Conservation (phyloP, 352 stramenopile species). For the Globisporangium cylindrosporum region DNA sequence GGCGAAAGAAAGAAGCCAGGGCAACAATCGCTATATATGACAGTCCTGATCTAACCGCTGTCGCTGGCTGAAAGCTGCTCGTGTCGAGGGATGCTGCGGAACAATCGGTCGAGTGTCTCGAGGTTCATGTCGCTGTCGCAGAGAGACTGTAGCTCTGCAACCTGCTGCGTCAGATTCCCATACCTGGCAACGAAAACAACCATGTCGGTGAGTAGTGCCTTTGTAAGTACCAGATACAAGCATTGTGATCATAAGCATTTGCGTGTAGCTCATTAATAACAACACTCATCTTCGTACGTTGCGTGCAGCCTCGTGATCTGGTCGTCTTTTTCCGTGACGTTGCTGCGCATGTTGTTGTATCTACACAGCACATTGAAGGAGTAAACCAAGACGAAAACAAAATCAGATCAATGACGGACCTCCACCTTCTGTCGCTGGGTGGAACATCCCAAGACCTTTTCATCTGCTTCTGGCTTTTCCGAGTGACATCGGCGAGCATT, state of each 20-base stretch:
- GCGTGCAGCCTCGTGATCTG: conserved; percentile 15
- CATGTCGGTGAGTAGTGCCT: neutral
- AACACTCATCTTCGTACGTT: conserved; percentile 12
- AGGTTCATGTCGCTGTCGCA: conserved; percentile 36
- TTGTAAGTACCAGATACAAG: conserved; percentile 2
- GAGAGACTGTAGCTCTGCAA: conserved; percentile 37
- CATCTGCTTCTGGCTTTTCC: conserved; percentile 39
- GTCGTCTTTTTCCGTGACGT: conserved; percentile 27
- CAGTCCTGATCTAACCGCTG: conserved; percentile 1
- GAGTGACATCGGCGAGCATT: conserved; percentile 39
- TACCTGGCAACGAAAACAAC: conserved; percentile 28
- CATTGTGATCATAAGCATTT: neutral
- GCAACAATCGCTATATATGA: no score
- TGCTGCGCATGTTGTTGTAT: conserved; percentile 28
- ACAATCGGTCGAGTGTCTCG: conserved; percentile 43
- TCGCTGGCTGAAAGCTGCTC: conserved; percentile 23
- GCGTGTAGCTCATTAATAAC: neutral
- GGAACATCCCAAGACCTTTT: conserved; percentile 22
- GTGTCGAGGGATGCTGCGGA: conserved; percentile 39
- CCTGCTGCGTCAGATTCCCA: conserved; percentile 34
- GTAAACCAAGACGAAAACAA: neutral
- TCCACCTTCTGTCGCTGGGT: no score
- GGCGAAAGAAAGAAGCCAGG: neutral
- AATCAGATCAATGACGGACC: no score
- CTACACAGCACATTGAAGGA: conserved; percentile 13